phyloP scores from a whole-genome alignment of 192 early-diverging fungal species.

The Backusella parvicylindrica region DNA sequence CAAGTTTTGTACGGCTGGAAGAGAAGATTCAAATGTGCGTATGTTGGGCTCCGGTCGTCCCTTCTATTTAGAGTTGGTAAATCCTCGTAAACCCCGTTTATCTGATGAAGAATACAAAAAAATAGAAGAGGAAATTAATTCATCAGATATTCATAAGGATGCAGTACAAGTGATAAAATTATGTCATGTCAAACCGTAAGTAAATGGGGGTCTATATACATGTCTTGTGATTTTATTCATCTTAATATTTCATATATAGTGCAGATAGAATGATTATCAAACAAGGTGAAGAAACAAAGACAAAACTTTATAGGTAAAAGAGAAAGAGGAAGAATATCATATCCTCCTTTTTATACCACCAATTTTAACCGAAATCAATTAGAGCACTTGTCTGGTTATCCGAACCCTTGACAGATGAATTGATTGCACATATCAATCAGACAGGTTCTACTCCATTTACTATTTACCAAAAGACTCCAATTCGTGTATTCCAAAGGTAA shows the following conservation, averaged over 20 bases:
- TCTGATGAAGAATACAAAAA: slow-evolving; percentile 32
- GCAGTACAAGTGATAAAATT: slow-evolving; percentile 54
- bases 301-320: slow-evolving; percentile 57
- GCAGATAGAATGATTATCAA: slow-evolving; percentile 62
- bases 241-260: slow-evolving; percentile 15
- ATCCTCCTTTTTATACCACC: neutral
- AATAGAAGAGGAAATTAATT: slow-evolving; percentile 45
- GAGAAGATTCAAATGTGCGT: slow-evolving; percentile 94
- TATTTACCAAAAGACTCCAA: slow-evolving; percentile 66
- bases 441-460: slow-evolving; percentile 42
- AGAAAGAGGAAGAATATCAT: neutral
- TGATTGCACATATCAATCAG: slow-evolving; percentile 52
- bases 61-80: slow-evolving; percentile 85
- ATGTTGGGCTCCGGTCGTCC: slow-evolving; percentile 91
- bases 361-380: neutral
- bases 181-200: slow-evolving; percentile 41
- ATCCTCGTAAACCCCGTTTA: slow-evolving; percentile 59
- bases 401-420: slow-evolving; percentile 42
- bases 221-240: neutral
- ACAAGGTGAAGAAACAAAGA: slow-evolving; percentile 72
- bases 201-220: neutral
- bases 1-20: slow-evolving; percentile 81
- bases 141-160: slow-evolving; percentile 31
- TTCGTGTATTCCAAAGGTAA: slow-evolving; percentile 73
- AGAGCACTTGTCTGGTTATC: slow-evolving; percentile 71